Base-by-base conservation (phyloP, 2,329 filamentous ascomycete genomes). In the Phyllosticta citribraziliensis region DNA sequence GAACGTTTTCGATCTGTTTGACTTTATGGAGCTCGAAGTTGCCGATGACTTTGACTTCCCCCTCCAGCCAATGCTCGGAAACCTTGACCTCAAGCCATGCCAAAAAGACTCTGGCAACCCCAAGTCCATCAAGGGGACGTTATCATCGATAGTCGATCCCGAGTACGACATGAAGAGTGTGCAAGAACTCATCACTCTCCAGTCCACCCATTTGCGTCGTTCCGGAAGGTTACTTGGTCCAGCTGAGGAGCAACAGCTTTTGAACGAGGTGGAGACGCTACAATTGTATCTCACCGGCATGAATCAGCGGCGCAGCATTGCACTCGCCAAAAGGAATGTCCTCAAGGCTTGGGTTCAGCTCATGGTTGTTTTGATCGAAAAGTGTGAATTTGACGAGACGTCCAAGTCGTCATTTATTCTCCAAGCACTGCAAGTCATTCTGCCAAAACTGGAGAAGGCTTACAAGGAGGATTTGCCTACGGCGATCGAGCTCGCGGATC, bases 1-100 rank as follows among this genome's bases (percentile, higher is more conserved):
- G 0, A 91, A 88, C 3, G 82, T 97, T 6, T 96, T 97, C 69
- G 91, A 97, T 65, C 81, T 97, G 22, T 94, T 96, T 68, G 94
- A 99, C 74, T 97, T 97, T 68, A 82, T 94, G 71, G 86, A 89
- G 63, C 73, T 88, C 11, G 80, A 83, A 55, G 78, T 86, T 50
- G 73, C 76, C 0, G 72, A 73, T 62, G 69, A 73, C 12, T 68
- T 75, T 52, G 70, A 80, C 2, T 73, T 82, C 2, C 84, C 85
- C 2, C 72, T 78, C 5, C 76, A 88, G 20, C 75, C 78, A 51
- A 83, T 83, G 63, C 87, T 92, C 63, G 76, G 77, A 19, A 85
- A 86, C 52, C 72, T 95, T 24, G 85, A 92, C 65, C 70, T 83
- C 11, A 83, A 84, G 47, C 40, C n/a, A 14, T 47, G 40, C n/a